phyloP scores from a whole-genome alignment of 2,329 filamentous ascomycete species.

The Coniochaeta hoffmannii region DNA sequence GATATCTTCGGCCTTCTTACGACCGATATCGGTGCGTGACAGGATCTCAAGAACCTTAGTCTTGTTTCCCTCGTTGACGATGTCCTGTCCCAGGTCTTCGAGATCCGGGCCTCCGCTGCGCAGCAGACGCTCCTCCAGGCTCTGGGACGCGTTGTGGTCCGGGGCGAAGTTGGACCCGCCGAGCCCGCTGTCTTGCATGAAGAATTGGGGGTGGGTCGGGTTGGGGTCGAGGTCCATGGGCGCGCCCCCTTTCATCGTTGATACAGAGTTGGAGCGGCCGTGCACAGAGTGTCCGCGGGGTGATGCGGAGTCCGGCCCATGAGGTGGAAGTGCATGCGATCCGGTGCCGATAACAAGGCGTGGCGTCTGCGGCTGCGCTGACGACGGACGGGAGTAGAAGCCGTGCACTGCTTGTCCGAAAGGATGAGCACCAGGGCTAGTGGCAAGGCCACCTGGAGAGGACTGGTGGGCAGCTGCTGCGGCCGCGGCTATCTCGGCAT shows the following conservation, averaged over 20 bases:
- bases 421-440: slow-evolving; percentile 26
- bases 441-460: slow-evolving; percentile 15
- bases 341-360: slow-evolving; percentile 22
- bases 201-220: slow-evolving; percentile 34
- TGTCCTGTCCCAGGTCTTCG: slow-evolving; percentile 32
- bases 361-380: slow-evolving; percentile 29
- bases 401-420: slow-evolving; percentile 22
- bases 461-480: slow-evolving; percentile 17
- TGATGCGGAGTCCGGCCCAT: slow-evolving; percentile 24
- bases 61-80: slow-evolving; percentile 37
- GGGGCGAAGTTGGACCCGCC: slow-evolving; percentile 34
- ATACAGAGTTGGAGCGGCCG: slow-evolving; percentile 12
- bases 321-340: slow-evolving; percentile 24
- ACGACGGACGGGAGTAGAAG: slow-evolving; percentile 25
- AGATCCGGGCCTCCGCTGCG: slow-evolving; percentile 26
- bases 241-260: slow-evolving; percentile 24
- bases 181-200: slow-evolving; percentile 26
- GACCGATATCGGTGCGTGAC: slow-evolving; percentile 39
- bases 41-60: slow-evolving; percentile 46
- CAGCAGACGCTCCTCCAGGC: slow-evolving; percentile 44
- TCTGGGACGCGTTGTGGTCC: slow-evolving; percentile 30
- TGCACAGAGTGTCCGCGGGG: slow-evolving; percentile 25
- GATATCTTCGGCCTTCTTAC: slow-evolving; percentile 41
- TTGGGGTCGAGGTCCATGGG: slow-evolving; percentile 29
- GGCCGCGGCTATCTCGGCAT: slow-evolving; percentile 43